phyloP scores from a whole-genome alignment of 1,284 basidiomycete species.

The Ganoderma leucocontextum region DNA sequence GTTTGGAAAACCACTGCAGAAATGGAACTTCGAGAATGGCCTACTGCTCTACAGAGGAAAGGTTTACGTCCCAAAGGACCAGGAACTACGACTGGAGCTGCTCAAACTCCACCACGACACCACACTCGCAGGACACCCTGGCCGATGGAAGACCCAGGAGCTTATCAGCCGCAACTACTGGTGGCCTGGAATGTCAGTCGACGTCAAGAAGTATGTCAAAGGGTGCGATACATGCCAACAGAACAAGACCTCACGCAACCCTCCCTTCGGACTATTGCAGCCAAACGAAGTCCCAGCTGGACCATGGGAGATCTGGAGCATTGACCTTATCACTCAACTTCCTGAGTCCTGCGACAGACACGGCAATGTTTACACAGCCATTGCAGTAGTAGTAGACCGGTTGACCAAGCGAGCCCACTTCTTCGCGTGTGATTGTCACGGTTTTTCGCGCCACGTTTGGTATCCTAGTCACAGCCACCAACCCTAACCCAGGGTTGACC shows the following conservation, averaged over 20 bases:
- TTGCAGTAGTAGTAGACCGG: not conserved
- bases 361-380: not conserved
- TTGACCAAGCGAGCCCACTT: not conserved
- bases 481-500: too few species aligned
- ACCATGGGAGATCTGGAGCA: not conserved
- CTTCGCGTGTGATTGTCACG: not conserved
- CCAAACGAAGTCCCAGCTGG: too few species aligned
- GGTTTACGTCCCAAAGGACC: not conserved
- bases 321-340: not conserved
- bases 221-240: too few species aligned
- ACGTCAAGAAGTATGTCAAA: too few species aligned
- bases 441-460: not conserved
- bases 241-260: too few species aligned
- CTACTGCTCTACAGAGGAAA: not conserved
- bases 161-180: slow-evolving; percentile 14
- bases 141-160: too few species aligned
- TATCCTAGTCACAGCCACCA: too few species aligned
- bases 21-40: not conserved
- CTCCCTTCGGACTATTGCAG: too few species aligned
- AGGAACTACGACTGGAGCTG: not conserved
- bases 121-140: too few species aligned
- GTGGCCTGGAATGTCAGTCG: too few species aligned
- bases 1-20: too few species aligned
- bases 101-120: not conserved
- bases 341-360: not conserved